phyloP scores from a whole-genome alignment of 805 yeast genomes.

The Spathaspora sp. region DNA sequence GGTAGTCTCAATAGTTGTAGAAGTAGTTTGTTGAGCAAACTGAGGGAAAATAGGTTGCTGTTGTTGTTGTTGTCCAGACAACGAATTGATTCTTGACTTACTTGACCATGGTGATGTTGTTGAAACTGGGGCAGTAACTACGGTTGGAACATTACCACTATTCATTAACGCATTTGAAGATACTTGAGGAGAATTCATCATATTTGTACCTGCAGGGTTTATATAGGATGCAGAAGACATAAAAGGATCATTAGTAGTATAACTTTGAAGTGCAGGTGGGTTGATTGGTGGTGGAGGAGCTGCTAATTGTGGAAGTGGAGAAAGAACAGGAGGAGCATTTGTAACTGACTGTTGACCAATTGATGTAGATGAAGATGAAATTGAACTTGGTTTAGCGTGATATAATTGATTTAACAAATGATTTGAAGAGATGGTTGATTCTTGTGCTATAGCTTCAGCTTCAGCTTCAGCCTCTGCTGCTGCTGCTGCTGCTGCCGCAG shows the following conservation, averaged over 20 bases:
- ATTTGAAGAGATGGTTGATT: constrained; percentile 10
- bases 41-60: background rate
- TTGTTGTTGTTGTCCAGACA: constrained; percentile 2
- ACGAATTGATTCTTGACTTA: constrained; percentile 9
- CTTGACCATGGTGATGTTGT: constrained; percentile 9
- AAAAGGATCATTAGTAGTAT: background rate
- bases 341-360: background rate
- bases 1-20: background rate
- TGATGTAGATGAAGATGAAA: background rate
- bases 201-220: background rate
- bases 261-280: background rate
- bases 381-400: constrained; percentile 27
- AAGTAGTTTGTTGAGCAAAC: constrained; percentile 1
- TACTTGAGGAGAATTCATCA: background rate
- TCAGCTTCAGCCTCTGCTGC: too few relatives aligned
- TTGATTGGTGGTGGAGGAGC: background rate
- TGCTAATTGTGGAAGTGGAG: background rate
- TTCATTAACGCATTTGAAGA: background rate
- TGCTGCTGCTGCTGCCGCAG: background rate
- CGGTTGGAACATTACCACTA: background rate
- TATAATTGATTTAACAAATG: constrained; percentile 32
- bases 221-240: background rate
- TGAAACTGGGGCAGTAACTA: background rate
- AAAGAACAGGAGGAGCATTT: background rate
- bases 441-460: background rate